Base-by-base conservation (phyloP, 257 asterid species). In the Salvia miltiorrhiza region DNA sequence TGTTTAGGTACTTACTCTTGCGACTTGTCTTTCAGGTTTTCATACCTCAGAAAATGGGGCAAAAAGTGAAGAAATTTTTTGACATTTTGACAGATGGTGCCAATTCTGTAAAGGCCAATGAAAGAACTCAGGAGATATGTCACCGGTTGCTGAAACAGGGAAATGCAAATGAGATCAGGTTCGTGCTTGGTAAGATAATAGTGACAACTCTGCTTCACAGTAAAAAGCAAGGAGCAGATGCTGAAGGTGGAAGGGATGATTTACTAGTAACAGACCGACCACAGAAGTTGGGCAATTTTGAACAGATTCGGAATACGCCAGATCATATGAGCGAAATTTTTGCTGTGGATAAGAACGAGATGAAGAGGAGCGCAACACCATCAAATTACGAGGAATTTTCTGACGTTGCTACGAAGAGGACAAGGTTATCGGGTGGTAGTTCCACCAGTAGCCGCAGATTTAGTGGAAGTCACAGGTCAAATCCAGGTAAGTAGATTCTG, bases 121-220 rank as follows among this genome's bases (percentile, higher is more conserved):
- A 78, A 52, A 17, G 72, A 49, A 52, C 72, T 66, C 26, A 13
- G 35, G 73, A 77, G 75, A 85, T 87, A 62, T 37, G 81, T 44
- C 73, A 83, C 72, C 16, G 5, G 23, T 76, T 56, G 71, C 86
- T 85, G 65, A 74, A 67, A 48, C 55, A 41, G 32, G 98, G 93
- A 47, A 52, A 76, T 9, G 23, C 32, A 57, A 24, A 35, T 3
- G 96, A 90, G 80, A 53, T 78, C 50, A 86, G 95, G 85, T 92
- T 83, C 37, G 91, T 85, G 69, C 87, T 92, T 23, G 97, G 98
- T 43, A 82, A 71, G 78, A 83, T 92, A 69, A 85, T 92, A 71
- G 14, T 83, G 53, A 69, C 71, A 35, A 81, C 91, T 37, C 67
- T 92, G 78, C 77, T 67, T 77, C 73, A 64, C 44, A 47, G 79